These are phyloP conservation scores for Cymbopogon flexuosus DNA, from an alignment of 202 grass and related monocot genomes.

Conservation along the genomic window DNA sequence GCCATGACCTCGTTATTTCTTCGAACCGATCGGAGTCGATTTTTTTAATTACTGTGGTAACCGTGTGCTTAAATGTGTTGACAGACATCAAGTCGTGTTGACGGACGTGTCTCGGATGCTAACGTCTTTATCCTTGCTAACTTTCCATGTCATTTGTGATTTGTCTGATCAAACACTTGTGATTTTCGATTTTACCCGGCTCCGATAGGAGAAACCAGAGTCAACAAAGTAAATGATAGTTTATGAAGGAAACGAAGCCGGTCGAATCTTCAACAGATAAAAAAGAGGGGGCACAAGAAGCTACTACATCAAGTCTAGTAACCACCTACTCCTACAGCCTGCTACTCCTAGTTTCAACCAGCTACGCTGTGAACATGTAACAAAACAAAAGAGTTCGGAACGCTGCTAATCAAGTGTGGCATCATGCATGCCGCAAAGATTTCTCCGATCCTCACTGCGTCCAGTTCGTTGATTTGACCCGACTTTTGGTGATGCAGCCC, in stretches of 20 bases:
- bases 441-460: slow-evolving; percentile 25
- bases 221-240: neutral
- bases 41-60: neutral
- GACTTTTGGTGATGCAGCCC: neutral
- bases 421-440: neutral
- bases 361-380: neutral
- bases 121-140: neutral
- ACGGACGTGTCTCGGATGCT: neutral
- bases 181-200: neutral
- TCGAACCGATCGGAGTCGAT: no score
- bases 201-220: no score
- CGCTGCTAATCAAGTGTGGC: neutral
- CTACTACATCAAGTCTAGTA: no score
- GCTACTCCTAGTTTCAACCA: no score
- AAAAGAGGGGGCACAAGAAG: no score
- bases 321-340: no score
- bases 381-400: neutral
- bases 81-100: neutral
- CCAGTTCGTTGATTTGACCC: slow-evolving; percentile 29
- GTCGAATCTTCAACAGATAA: no score
- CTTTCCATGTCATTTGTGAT: neutral
- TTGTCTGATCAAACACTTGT: neutral
- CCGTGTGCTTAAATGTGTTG: neutral
- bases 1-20: no score
- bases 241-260: neutral